Percentiles rank a stretch among this genome's conserved stretches.
Conservation (phyloP, 1,139 yeast genomes). For the Scheffersomyces cryptocercus region DNA sequence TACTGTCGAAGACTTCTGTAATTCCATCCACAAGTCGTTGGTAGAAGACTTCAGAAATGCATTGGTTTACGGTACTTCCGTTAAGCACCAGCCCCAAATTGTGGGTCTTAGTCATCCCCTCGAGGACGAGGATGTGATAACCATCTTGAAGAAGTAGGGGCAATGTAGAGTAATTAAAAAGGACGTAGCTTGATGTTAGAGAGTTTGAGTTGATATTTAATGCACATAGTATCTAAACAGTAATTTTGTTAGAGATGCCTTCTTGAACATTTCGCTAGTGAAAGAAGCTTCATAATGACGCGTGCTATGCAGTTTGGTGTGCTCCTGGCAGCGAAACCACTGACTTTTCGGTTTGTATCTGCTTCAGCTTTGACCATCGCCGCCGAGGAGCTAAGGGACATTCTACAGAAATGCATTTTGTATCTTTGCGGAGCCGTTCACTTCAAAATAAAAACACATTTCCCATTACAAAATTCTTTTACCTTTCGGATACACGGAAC, state of each 20-base stretch:
- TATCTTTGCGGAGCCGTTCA: too few relatives aligned
- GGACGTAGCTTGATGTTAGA: background rate
- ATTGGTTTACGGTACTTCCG: slow-evolving; percentile 86
- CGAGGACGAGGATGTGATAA: slow-evolving; percentile 96
- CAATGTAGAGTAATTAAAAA: background rate
- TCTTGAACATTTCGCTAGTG: too few relatives aligned
- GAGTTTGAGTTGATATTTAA: too few relatives aligned
- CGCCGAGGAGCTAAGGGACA: too few relatives aligned
- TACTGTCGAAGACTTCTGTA: slow-evolving; percentile 94
- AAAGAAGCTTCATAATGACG: too few relatives aligned
- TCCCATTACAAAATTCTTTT: too few relatives aligned
- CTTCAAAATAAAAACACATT: too few relatives aligned
- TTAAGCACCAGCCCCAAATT: slow-evolving; percentile 97
- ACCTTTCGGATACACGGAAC: too few relatives aligned
- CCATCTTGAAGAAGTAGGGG: slow-evolving; percentile 73
- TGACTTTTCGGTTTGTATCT: too few relatives aligned
- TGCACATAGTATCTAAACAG: background rate
- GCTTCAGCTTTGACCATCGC: too few relatives aligned
- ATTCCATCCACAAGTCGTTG: slow-evolving; percentile 90
- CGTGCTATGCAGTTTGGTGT: background rate
- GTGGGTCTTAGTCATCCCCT: slow-evolving; percentile 83
- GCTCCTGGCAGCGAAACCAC: too few relatives aligned
- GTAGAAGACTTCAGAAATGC: slow-evolving; percentile 94
- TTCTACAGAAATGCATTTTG: too few relatives aligned
- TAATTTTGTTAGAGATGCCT: background rate